Evolutionary conservation across 2,329 filamentous ascomycete species (phyloP).

Genomic region (Verticillium tricorpus): DNA sequence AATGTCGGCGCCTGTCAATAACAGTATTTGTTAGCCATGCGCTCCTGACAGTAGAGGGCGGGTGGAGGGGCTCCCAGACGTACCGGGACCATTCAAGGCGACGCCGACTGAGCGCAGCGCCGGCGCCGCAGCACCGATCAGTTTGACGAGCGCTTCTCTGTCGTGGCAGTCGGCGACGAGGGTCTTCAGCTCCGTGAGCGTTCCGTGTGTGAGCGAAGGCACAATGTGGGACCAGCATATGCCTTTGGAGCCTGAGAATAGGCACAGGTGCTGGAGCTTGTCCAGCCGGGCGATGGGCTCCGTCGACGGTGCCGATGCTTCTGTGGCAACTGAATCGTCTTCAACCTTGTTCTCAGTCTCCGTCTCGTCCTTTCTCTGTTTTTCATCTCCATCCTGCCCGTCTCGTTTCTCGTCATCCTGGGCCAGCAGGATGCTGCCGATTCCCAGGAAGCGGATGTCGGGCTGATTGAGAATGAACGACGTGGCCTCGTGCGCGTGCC

Average conservation of each 20-base stretch:
- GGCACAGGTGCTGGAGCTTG: too few relatives aligned
- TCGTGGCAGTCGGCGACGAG: not conserved
- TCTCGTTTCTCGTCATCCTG: too few relatives aligned
- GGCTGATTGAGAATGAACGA: not conserved
- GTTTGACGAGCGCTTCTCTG: not conserved
- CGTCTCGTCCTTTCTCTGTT: too few relatives aligned
- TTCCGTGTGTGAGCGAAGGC: not conserved
- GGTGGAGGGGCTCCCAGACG: too few relatives aligned
- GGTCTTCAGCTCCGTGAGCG: not conserved
- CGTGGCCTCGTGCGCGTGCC: not conserved
- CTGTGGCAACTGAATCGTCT: too few relatives aligned
- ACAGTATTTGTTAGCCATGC: too few relatives aligned
- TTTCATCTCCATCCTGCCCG: too few relatives aligned
- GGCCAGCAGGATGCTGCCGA: not conserved
- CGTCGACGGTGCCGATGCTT: too few relatives aligned
- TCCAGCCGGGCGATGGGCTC: too few relatives aligned
- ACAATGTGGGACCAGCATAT: not conserved
- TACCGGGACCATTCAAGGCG: not conserved
- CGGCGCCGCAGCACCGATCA: not conserved
- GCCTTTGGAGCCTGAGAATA: not conserved
- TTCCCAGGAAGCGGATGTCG: not conserved
- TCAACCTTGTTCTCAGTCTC: too few relatives aligned
- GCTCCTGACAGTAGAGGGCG: too few relatives aligned
- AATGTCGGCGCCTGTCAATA: not conserved
- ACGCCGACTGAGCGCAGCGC: not conserved